Conservation (phyloP, 2,329 filamentous ascomycete genomes). For the Fusarium citri region DNA sequence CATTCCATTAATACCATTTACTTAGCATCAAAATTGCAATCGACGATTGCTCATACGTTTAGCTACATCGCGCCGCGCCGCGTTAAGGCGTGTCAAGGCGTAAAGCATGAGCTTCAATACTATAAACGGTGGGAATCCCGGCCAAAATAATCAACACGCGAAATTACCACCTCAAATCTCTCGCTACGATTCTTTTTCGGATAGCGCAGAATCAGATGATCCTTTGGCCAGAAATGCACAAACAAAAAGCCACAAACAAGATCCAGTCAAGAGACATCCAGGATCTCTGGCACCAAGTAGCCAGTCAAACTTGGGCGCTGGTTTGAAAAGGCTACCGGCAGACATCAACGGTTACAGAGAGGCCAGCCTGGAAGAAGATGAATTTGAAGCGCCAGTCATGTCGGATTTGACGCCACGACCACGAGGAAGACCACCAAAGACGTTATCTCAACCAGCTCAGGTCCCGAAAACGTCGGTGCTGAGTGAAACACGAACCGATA, state of each 20-base stretch:
- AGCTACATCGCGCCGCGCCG: conserved; percentile 5
- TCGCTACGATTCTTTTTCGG: conserved; percentile 4
- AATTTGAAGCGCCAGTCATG: conserved; percentile 14
- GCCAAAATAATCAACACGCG: not conserved
- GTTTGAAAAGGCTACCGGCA: conserved; percentile 34
- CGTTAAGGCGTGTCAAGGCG: conserved; percentile 1
- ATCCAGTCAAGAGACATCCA: conserved; percentile 8
- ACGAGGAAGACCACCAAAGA: conserved; percentile 23
- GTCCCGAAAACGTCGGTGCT: not conserved
- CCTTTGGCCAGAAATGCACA: conserved; percentile 27
- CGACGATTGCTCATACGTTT: not conserved
- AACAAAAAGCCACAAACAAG: conserved; percentile 23
- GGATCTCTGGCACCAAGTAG: conserved; percentile 1
- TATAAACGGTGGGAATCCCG: not conserved
- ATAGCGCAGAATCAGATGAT: conserved; percentile 39
- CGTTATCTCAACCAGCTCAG: conserved; percentile 10
- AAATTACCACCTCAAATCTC: conserved; percentile 1
- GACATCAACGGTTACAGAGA: conserved; percentile 1
- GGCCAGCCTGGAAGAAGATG: conserved; percentile 13
- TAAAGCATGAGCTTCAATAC: conserved; percentile 20
- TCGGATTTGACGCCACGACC: conserved; percentile 42
- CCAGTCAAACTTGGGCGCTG: conserved; percentile 33
- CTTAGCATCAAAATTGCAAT: not conserved
- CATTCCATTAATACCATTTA: not conserved
- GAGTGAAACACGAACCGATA: not conserved